phyloP scores from a whole-genome alignment of 306 rosid genomes.

The Trifolium fragiferum region DNA sequence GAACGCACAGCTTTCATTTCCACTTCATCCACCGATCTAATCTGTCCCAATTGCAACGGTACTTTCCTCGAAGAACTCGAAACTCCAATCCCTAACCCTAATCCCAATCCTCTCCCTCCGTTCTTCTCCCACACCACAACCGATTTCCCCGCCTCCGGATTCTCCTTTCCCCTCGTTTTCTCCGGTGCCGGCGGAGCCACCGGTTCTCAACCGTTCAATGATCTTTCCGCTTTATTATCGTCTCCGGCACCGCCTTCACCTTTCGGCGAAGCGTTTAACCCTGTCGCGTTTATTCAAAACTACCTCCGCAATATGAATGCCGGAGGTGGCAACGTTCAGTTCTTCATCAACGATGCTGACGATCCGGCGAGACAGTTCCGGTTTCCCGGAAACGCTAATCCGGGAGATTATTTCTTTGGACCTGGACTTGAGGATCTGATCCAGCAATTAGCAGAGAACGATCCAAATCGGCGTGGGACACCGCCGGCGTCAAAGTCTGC shows the following conservation, averaged over 20 bases:
- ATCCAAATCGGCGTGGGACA: conserved; percentile 84
- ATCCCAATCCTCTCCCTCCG: conserved; percentile 43
- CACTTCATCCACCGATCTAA: conserved; percentile 65
- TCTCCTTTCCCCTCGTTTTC: conserved; percentile 53
- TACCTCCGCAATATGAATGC: conserved; percentile 68
- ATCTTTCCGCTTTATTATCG: conserved; percentile 61
- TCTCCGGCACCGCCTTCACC: conserved; percentile 47
- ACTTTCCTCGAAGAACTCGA: conserved; percentile 82
- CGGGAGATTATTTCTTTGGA: conserved; percentile 90
- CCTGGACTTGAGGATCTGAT: conserved; percentile 95
- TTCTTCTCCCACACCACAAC: conserved; percentile 51
- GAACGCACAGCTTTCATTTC: conserved; percentile 55
- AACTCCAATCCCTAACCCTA: conserved; percentile 49
- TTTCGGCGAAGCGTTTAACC: conserved; percentile 65
- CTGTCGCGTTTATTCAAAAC: conserved; percentile 71
- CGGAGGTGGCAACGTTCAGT: conserved; percentile 74
- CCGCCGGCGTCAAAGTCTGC: conserved; percentile 85
- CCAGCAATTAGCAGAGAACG: conserved; percentile 93
- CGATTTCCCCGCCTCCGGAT: conserved; percentile 42
- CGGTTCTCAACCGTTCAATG: conserved; percentile 41
- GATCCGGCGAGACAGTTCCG: conserved; percentile 56
- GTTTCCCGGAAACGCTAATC: conserved; percentile 59
- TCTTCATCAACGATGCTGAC: conserved; percentile 63
- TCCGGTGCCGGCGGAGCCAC: conserved; percentile 17
- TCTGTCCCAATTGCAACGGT: conserved; percentile 70